Conservation (phyloP, 2,329 filamentous ascomycete genomes). For the Microsporum audouinii region DNA sequence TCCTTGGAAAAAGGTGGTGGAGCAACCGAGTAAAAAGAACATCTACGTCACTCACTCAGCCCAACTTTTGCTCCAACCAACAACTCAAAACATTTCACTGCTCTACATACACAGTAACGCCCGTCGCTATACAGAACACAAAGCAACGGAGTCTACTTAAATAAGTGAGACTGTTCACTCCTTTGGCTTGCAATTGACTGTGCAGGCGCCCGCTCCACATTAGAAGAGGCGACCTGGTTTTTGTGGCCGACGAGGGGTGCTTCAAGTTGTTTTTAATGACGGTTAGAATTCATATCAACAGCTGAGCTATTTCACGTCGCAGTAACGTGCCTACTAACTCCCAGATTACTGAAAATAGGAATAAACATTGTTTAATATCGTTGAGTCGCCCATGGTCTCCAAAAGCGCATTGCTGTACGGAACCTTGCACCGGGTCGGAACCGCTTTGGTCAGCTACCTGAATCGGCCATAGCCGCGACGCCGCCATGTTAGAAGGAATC, state of each 20-base stretch:
- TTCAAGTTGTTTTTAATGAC: not conserved
- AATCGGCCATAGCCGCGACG: slow-evolving; percentile 52
- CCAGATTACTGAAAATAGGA: not conserved
- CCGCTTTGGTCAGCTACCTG: slow-evolving; percentile 73
- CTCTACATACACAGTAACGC: not conserved
- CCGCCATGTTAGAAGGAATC: slow-evolving; percentile 81
- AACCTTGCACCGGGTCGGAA: slow-evolving; percentile 31
- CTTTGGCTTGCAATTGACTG: not conserved
- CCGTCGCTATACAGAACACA: not conserved
- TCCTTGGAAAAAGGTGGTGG: not conserved
- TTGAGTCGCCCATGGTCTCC: not conserved
- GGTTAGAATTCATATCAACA: not conserved
- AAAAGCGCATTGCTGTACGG: not conserved
- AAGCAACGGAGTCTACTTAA: not conserved
- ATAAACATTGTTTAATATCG: not conserved
- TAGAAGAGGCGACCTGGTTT: not conserved
- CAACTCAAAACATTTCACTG: not conserved
- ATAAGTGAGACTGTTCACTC: not conserved
- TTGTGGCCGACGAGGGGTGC: not conserved
- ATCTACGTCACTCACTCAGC: not conserved
- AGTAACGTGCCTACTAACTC: not conserved
- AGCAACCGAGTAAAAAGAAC: not conserved
- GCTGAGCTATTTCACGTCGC: not conserved
- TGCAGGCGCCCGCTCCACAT: not conserved
- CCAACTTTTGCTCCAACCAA: not conserved